Evolutionary conservation across 257 asterid species (phyloP), one percentile per base, ranked within the genome.

Genomic region (Solanum tarijense): DNA sequence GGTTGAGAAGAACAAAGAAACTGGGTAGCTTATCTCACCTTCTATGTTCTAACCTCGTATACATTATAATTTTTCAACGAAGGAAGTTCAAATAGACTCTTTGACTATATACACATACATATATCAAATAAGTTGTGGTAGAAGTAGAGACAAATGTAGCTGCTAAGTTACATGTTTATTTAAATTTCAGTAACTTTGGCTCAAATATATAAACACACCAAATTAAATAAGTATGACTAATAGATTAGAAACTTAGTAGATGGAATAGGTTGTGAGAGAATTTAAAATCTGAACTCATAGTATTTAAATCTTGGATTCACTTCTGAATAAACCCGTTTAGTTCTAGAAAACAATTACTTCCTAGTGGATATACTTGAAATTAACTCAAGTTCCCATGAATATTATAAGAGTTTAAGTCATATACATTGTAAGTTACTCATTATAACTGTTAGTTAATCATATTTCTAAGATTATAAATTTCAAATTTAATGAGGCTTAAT

Each of bases 1-100:
- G 86, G 75, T 74, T 18, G 89, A 89, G 29, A 89, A 87, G 88
- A 89, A 89, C 84, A 83, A 62, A 5, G 68, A 74, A 52, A 87
- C 88, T 2, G 91, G 91, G 90, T 88, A 88, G 23, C 25, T n/a
- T n/a, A 46, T 25, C 14, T 60, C 8, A 39, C 18, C n/a, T 68
- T 29, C 23, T 29, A 68, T 14, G 25, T 16, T 32, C 25, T 71
- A 16, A 71, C 13, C 0, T 71, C 25, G 1, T 2, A 71, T 71
- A 71, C 2, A 31, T 4, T 14, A 12, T 31, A 14, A 14, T 71
- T 31, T 27, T 68, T 68, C 5, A 5, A 68, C 18, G 1, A 27
- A 27, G 2, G 0, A 7, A 12, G 5, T 12, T 68, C 5, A 29
- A 12, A 27, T 27, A 12, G 11, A 27, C 36, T 29, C 8, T 65